Base-by-base conservation (phyloP, 2,329 filamentous ascomycete genomes). In the Fonsecaea pedrosoi region DNA sequence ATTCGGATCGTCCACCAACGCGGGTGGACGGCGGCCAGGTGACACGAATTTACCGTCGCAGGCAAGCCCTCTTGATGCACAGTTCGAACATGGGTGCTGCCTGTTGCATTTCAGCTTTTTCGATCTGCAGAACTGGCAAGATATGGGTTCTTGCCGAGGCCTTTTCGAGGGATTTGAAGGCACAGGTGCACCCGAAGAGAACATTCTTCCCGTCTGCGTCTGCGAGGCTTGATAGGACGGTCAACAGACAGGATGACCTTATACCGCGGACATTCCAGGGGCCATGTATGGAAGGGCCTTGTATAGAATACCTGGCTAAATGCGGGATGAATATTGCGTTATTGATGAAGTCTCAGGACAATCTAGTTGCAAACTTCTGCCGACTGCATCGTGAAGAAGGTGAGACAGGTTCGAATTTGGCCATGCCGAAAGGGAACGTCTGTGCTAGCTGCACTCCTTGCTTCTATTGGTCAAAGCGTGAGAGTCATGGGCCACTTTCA, bases 61-160 rank as follows among this genome's bases (percentile, higher is more conserved):
- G 1, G 54, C 6, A 12, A 79, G 50, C 2, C 68, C 69, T 13
- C 78, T 75, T 4, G 74, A 61, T 0, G 66, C 72, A 70, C 84
- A 86, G 66, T 81, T 82, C 37, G 79, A 80, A 71, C 84, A 86
- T 12, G 84, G 84, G 13, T 79, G 75, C 54, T 79, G 79, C 3
- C 54, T 55, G 54, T 85, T 82, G 73, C 84, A 86, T 77, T 84
- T 86, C 42, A 86, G 82, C 78, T 85, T 79, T 69, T 78, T 78
- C 68, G 73, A 71, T 2, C 78, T 74, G 60, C 79, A 81, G 8
- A 74, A 78, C 12, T 76, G 75, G 57, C 78, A 81, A 0, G 79
- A 80, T 1, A 81, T 77, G 0, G 79, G 78, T 15, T 79, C 77
- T 66, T 79, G 78, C 50, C 77, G 65, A 34, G 69, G 67, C 61